phyloP scores from a whole-genome alignment of 352 stramenopile species.

The Phytophthora syringae region DNA sequence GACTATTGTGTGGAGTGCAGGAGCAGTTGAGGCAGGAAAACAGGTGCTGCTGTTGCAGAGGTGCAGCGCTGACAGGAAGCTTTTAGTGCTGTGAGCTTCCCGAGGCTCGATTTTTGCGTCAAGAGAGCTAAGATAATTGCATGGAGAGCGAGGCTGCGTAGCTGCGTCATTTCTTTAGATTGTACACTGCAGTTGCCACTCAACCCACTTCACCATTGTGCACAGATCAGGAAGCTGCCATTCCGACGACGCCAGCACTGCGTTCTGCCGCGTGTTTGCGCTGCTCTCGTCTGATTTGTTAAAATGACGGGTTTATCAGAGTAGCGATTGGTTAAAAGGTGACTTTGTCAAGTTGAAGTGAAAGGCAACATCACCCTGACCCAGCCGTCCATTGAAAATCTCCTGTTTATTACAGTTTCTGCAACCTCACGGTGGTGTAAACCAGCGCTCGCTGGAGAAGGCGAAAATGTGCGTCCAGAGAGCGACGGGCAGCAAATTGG shows the following conservation, averaged over 20 bases:
- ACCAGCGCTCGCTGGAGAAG: constrained; percentile 69
- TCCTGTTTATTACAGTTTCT: not conserved
- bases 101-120: not conserved
- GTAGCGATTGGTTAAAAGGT: not conserved
- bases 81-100: not conserved
- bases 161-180: not conserved
- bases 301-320: not conserved
- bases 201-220: too few relatives aligned
- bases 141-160: constrained; percentile 1
- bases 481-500: constrained; percentile 44
- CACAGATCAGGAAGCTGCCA: too few relatives aligned
- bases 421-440: constrained; percentile 17
- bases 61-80: too few relatives aligned
- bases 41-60: not conserved
- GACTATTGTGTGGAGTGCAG: too few relatives aligned
- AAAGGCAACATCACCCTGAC: not conserved
- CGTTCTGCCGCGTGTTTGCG: constrained; percentile 3
- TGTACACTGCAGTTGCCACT: not conserved
- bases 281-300: constrained; percentile 5
- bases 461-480: constrained; percentile 63
- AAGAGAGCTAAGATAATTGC: constrained; percentile 28
- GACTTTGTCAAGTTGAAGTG: constrained; percentile 20
- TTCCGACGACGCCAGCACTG: too few relatives aligned
- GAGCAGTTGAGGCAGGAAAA: not conserved
- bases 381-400: too few relatives aligned